Evolutionary conservation across 2,329 filamentous ascomycete species (phyloP).

Genomic region (Xylariomycetidae sp.): DNA sequence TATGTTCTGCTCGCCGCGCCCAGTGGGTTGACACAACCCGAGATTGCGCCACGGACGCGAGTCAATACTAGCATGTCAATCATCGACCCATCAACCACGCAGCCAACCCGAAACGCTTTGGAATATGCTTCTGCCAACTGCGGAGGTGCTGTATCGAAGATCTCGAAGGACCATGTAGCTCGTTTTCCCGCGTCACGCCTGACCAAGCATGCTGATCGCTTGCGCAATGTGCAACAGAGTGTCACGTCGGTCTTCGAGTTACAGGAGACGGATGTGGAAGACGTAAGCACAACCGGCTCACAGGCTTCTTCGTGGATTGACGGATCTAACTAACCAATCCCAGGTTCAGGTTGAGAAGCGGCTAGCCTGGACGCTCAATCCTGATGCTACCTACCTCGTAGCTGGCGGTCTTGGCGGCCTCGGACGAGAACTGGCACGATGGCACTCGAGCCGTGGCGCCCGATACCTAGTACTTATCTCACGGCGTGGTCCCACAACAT

Average conservation of each 20-base stretch:
- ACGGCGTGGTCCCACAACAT: conserved; percentile 1
- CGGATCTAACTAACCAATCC: not conserved
- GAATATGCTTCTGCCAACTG: not conserved
- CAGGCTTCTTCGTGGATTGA: not conserved
- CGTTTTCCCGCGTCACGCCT: too few species aligned
- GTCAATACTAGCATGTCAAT: too few species aligned
- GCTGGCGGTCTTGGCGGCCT: conserved; percentile 4
- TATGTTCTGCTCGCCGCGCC: too few species aligned
- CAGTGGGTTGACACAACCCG: too few species aligned
- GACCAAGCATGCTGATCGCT: not conserved
- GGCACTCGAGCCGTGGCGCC: conserved; percentile 1
- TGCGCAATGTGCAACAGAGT: not conserved
- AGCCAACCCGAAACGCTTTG: not conserved
- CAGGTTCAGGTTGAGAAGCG: not conserved
- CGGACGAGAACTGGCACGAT: not conserved
- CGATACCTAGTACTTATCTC: not conserved
- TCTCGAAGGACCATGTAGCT: too few species aligned
- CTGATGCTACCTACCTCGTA: conserved; percentile 3
- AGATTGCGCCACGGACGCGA: too few species aligned
- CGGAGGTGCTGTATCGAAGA: not conserved
- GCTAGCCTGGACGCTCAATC: not conserved
- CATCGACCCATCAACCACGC: not conserved
- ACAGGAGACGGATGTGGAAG: not conserved
- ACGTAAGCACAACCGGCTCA: not conserved
- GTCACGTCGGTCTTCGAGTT: not conserved